These are phyloP conservation scores for Saccharomycopsis amapae DNA, from an alignment of 805 yeast genomes.

Conservation along the genomic window DNA sequence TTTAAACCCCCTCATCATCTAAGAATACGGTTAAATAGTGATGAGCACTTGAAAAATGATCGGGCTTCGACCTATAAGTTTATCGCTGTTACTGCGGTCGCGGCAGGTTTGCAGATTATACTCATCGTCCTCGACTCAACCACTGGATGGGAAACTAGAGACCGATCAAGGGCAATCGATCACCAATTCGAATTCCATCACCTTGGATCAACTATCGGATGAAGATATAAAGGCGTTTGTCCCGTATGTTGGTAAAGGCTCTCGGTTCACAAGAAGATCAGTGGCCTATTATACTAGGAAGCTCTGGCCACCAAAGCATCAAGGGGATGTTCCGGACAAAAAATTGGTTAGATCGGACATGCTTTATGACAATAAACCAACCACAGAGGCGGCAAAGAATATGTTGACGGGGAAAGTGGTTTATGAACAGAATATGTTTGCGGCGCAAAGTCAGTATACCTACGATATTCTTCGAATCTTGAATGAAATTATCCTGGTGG, in stretches of 20 bases:
- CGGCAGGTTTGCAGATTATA: too few relatives aligned
- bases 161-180: too few relatives aligned
- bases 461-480: slow-evolving; percentile 13
- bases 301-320: background rate
- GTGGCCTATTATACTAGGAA: slow-evolving; percentile 9
- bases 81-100: too few relatives aligned
- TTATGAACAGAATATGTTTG: slow-evolving; percentile 3
- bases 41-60: too few relatives aligned
- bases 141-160: too few relatives aligned
- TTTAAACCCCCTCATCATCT: too few relatives aligned
- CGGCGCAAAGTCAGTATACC: background rate
- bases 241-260: slow-evolving; percentile 18
- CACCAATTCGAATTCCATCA: too few relatives aligned
- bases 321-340: background rate
- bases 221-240: slow-evolving; percentile 14
- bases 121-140: too few relatives aligned
- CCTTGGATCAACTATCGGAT: slow-evolving; percentile 11
- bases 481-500: slow-evolving; percentile 10
- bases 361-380: slow-evolving; percentile 1
- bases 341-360: slow-evolving; percentile 9
- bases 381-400: slow-evolving; percentile 4
- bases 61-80: too few relatives aligned
- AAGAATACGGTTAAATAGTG: too few relatives aligned
- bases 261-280: slow-evolving; percentile 10
- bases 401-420: background rate